Evolutionary conservation across 2,329 filamentous ascomycete genomes (phyloP).

Genomic region (Magnaporthiopsis incrustans): DNA sequence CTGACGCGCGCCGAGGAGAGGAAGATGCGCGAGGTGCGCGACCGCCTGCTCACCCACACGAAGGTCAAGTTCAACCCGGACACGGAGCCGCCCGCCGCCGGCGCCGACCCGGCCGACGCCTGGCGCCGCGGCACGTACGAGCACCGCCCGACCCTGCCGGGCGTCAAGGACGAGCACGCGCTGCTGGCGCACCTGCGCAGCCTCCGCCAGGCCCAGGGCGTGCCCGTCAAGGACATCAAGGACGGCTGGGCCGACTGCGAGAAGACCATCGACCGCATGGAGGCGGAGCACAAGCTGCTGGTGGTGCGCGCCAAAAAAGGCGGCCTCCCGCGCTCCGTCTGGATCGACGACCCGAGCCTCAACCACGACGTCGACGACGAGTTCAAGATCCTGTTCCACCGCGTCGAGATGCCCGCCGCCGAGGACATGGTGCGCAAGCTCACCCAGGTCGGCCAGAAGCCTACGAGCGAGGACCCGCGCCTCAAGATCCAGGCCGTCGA

Average conservation of each 20-base stretch:
- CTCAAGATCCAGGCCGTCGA: constrained; percentile 47
- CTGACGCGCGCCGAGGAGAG: constrained; percentile 55
- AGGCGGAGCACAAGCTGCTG: constrained; percentile 69
- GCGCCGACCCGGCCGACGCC: constrained; percentile 23
- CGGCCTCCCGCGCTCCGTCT: constrained; percentile 75
- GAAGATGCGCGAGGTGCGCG: constrained; percentile 55
- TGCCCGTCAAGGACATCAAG: constrained; percentile 84
- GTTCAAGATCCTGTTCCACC: constrained; percentile 77
- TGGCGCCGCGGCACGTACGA: constrained; percentile 66
- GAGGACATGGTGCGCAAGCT: constrained; percentile 73
- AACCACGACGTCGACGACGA: constrained; percentile 70
- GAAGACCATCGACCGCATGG: constrained; percentile 67
- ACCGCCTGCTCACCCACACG: constrained; percentile 58
- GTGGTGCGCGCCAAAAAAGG: constrained; percentile 92
- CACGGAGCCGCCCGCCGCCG: constrained; percentile 48
- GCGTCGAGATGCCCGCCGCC: constrained; percentile 65
- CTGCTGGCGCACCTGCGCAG: constrained; percentile 74
- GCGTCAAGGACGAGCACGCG: constrained; percentile 69
- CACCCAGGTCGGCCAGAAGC: constrained; percentile 69
- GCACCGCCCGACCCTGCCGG: constrained; percentile 72
- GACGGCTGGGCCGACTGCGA: constrained; percentile 91
- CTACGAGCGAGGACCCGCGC: constrained; percentile 71
- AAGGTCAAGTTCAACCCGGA: constrained; percentile 42
- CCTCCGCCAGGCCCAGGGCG: constrained; percentile 71
- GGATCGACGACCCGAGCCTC: constrained; percentile 77